Base-by-base conservation (phyloP, 768 basidiomycete genomes). In the Saitozyma podzolica region DNA sequence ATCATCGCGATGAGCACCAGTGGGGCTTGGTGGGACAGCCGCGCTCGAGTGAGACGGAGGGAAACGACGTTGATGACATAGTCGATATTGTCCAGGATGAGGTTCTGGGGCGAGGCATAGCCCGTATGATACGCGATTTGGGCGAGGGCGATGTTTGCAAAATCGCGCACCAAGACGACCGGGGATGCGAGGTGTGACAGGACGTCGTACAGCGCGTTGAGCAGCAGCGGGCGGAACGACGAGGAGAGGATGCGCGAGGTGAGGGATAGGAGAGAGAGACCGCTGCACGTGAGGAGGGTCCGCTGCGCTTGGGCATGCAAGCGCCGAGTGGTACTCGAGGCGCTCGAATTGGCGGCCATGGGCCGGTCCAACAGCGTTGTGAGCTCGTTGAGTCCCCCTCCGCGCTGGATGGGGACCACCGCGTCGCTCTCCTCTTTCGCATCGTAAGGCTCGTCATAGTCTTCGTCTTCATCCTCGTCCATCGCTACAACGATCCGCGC, bases 51-150 rank as follows among this genome's bases (percentile, higher is more conserved):
- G 29, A 99, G 84, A 37, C 90, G 85, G 19, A 91, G 88, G 2
- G 92, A 90, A 14, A 95, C 88, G 2, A 89, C 86, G 69, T 97
- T 92, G 59, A 99, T 85, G 9, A 92, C 89, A 74, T 99, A 98
- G 80, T 99, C 95, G 68, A 95, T 95, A 78, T 99, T 96, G 19
- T 94, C 89, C 45, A 97, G 84, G 6, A 99, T 83, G 37, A 98
- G 83, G 72, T 94, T 94, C 50, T 88, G 86, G 0, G 91, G 84
- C 4, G 91, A 89, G n/a, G 93, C 92, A 70, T 92, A 94, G 5
- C 89, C 91, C 2, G 89, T 87, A 57, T 85, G 83, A n/a, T 83
- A 80, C 8, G 92, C 84, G 41, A 95, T 84, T 62, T 84, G 87
- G 62, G 84, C 78, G 58, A 99, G 83, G 1, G 92, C 83, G 6